Evolutionary conservation across 306 rosid genomes (phyloP).

Genomic region (Cicer arietinum): DNA sequence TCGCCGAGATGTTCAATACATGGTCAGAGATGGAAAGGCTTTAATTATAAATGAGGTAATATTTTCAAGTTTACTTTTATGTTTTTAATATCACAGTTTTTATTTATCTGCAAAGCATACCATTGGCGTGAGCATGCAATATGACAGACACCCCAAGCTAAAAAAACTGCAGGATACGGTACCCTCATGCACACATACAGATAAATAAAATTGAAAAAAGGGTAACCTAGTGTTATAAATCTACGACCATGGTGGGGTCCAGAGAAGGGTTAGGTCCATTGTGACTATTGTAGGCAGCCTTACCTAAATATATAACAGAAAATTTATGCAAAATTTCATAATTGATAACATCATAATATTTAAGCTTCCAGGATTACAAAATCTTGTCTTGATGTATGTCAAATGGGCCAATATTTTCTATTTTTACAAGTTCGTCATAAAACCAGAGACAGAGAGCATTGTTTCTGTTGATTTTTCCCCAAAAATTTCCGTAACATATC

Average conservation of each 20-base stretch:
- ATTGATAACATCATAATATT: not conserved
- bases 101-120: constrained; percentile 1
- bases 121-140: not conserved
- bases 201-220: not conserved
- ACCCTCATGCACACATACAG: not conserved
- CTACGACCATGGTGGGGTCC: not conserved
- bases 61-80: constrained; percentile 30
- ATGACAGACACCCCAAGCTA: not conserved
- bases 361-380: not conserved
- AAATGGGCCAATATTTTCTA: too few species aligned
- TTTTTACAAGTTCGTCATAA: not conserved
- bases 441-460: constrained; percentile 4
- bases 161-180: not conserved
- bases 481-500: not conserved
- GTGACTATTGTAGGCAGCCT: not conserved
- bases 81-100: constrained; percentile 31
- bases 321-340: not conserved
- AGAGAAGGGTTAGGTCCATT: not conserved
- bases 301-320: too few species aligned
- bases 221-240: not conserved
- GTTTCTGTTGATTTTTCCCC: not conserved
- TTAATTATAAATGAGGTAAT: constrained; percentile 93
- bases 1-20: constrained; percentile 88
- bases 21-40: constrained; percentile 94
- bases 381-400: too few species aligned